phyloP scores from a whole-genome alignment of 78 protist species.

The Protostelium mycophagum region DNA sequence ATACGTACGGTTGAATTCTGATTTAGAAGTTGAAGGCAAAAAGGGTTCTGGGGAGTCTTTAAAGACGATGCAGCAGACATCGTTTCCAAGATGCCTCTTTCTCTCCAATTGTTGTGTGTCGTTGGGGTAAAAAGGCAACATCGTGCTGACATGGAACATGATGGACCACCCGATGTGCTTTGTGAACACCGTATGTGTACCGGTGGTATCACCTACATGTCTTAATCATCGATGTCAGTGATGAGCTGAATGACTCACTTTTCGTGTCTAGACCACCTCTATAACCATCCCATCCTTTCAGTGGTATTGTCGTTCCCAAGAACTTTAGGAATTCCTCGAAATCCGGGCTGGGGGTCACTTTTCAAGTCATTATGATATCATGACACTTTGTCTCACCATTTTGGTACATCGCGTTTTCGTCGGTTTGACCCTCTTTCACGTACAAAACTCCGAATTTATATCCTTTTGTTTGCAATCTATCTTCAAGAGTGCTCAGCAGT shows the following conservation, averaged over 20 bases:
- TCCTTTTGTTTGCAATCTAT: conserved; percentile 16
- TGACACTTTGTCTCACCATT: conserved; percentile 20
- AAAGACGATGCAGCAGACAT: conserved; percentile 54
- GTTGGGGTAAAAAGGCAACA: conserved; percentile 59
- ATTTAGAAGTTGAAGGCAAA: conserved; percentile 12
- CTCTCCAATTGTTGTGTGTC: conserved; percentile 70
- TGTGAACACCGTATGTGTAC: not conserved
- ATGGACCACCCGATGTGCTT: conserved; percentile 6
- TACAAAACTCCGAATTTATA: conserved; percentile 38
- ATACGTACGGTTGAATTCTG: not conserved
- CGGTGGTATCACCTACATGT: not conserved
- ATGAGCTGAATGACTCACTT: conserved; percentile 30
- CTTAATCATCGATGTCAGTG: not conserved
- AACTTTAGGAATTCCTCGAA: conserved; percentile 40
- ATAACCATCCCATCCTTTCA: conserved; percentile 46
- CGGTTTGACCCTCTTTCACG: conserved; percentile 28
- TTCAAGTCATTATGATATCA: too few relatives aligned
- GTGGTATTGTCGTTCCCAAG: conserved; percentile 44
- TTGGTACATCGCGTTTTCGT: conserved; percentile 27
- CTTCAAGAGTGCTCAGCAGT: not conserved
- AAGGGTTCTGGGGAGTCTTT: conserved; percentile 36
- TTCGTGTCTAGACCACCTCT: conserved; percentile 67
- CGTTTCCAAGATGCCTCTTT: conserved; percentile 53
- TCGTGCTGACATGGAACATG: conserved; percentile 78
- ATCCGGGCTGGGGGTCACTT: too few relatives aligned